Evolutionary conservation across 163 green algal species (phyloP).

Genomic region (Scenedesmus sp.): DNA sequence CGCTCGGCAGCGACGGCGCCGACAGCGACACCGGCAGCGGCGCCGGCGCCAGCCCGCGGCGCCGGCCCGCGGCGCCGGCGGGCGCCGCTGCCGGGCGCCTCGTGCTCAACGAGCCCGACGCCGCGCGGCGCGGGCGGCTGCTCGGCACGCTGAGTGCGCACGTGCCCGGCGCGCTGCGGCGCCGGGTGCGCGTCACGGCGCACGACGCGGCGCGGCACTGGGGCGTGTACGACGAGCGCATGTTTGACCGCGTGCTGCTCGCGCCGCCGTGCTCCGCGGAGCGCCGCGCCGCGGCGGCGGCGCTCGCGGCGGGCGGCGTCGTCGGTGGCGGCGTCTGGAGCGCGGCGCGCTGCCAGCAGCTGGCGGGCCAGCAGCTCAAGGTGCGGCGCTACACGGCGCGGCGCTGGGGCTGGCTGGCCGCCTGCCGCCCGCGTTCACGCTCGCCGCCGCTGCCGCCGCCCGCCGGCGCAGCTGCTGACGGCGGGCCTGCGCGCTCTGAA

Average conservation of each 20-base stretch:
- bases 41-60: constrained; percentile 33
- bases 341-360: constrained; percentile 15
- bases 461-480: constrained; percentile 44
- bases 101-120: constrained; percentile 52
- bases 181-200: constrained; percentile 12
- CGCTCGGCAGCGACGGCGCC: background rate
- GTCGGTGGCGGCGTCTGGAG: constrained; percentile 42
- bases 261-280: constrained; percentile 79
- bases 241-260: constrained; percentile 79
- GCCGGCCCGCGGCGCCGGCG: background rate
- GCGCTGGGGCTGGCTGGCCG: background rate
- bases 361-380: constrained; percentile 53
- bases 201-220: constrained; percentile 63
- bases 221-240: constrained; percentile 52
- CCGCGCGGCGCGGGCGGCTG: constrained; percentile 36
- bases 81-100: constrained; percentile 22
- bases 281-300: constrained; percentile 53
- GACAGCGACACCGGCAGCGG: constrained; percentile 26
- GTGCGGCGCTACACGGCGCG: background rate
- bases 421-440: background rate
- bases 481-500: constrained; percentile 54
- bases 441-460: background rate
- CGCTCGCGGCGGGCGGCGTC: constrained; percentile 28
- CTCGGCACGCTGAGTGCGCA: constrained; percentile 42
- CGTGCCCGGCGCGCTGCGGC: constrained; percentile 22